These are phyloP conservation scores for Corylus avellana DNA, from an alignment of 306 rosid genomes.

Conservation along the genomic window DNA sequence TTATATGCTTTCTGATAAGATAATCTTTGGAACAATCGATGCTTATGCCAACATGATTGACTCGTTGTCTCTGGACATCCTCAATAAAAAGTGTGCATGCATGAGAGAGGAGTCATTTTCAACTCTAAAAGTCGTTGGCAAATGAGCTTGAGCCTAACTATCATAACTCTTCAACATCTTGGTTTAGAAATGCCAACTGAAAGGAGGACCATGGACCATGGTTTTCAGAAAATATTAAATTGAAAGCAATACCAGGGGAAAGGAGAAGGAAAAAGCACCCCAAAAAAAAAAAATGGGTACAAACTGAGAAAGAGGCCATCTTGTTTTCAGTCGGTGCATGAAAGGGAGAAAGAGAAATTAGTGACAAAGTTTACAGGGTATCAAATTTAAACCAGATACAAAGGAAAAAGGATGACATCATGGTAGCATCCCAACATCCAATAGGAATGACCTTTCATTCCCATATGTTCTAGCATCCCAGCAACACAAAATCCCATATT, in stretches of 20 bases:
- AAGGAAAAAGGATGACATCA: conserved; percentile 30
- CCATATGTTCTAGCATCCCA: conserved; percentile 44
- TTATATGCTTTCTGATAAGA: background rate
- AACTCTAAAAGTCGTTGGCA: too few species aligned
- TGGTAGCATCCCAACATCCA: conserved; percentile 36
- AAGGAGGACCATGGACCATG: background rate
- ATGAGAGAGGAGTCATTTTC: background rate
- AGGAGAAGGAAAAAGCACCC: background rate
- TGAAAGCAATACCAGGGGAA: background rate
- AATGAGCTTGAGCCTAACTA: too few species aligned
- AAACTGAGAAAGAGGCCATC: conserved; percentile 28
- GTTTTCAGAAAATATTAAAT: background rate
- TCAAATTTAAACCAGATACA: conserved; percentile 43
- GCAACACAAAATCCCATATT: conserved; percentile 40
- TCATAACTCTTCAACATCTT: background rate
- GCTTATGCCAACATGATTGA: background rate
- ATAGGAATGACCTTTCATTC: conserved; percentile 60
- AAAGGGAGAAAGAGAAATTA: conserved; percentile 41
- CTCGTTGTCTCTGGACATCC: background rate
- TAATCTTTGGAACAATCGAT: background rate
- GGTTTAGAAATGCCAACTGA: background rate
- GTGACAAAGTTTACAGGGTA: conserved; percentile 48
- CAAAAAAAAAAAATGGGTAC: background rate
- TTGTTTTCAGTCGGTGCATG: conserved; percentile 35
- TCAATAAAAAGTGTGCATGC: background rate